A percentile compares a stretch with the other conserved stretches of the same genome.
Evolutionary conservation across 1,139 yeast genomes (phyloP).

Genomic region (Spathaspora sp.): DNA sequence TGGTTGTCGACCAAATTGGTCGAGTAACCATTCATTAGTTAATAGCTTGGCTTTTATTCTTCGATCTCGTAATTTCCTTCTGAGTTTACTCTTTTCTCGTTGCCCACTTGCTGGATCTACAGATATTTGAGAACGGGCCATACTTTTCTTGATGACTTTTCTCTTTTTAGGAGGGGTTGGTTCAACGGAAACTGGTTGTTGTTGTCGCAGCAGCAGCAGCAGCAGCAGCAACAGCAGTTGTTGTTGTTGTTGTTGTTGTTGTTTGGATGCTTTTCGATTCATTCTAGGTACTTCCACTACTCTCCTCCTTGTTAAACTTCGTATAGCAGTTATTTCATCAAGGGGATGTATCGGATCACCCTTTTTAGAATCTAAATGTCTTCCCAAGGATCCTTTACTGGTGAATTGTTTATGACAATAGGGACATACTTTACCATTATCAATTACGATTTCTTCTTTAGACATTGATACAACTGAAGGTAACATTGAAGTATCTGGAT

Average conservation of each 20-base stretch:
- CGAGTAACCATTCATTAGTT: constrained; percentile 17
- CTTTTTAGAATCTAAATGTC: constrained; percentile 21
- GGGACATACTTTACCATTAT: constrained; percentile 13
- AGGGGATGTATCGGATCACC: constrained; percentile 21
- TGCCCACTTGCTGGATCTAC: constrained; percentile 13
- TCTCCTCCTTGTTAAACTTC: constrained; percentile 14
- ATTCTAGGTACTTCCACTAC: constrained; percentile 8
- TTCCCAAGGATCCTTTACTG: constrained; percentile 18
- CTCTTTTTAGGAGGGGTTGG: constrained; percentile 5
- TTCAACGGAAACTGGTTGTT: neutral
- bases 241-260: neutral
- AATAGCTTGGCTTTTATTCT: constrained; percentile 20
- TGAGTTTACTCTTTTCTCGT: constrained; percentile 19
- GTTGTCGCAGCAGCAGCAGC: neutral
- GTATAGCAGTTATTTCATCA: constrained; percentile 15
- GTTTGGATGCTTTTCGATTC: constrained; percentile 1
- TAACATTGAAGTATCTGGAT: neutral
- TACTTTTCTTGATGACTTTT: constrained; percentile 15
- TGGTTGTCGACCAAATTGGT: constrained; percentile 15
- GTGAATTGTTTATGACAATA: constrained; percentile 19
- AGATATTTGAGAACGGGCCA: constrained; percentile 15
- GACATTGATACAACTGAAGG: neutral
- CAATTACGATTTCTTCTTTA: neutral
- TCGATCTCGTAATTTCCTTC: constrained; percentile 21
- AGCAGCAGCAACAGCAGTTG: neutral